Evolutionary conservation across 257 asterid genomes (phyloP).

Genomic region (Capsicum chinense): DNA sequence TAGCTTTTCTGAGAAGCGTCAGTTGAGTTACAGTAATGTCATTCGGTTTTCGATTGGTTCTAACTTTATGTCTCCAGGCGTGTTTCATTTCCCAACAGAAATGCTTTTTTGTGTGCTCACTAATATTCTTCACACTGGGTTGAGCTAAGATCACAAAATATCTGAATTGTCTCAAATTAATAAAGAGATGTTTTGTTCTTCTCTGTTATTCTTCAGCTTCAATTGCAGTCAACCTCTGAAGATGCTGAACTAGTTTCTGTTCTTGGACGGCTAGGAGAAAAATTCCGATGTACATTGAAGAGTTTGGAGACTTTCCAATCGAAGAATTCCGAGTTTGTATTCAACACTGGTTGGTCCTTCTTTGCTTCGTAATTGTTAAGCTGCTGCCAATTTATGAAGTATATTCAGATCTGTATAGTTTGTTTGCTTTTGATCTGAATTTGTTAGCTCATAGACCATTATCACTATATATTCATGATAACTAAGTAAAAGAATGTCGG

Average conservation of each 20-base stretch:
- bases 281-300: slow-evolving; percentile 57
- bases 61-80: background rate
- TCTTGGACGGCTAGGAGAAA: slow-evolving; percentile 62
- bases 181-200: background rate
- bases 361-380: slow-evolving; percentile 13
- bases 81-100: background rate
- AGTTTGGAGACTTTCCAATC: slow-evolving; percentile 67
- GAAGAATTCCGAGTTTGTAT: slow-evolving; percentile 78
- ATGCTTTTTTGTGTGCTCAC: background rate
- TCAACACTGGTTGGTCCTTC: slow-evolving; percentile 70
- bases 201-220: slow-evolving; percentile 53
- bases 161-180: background rate
- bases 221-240: slow-evolving; percentile 52
- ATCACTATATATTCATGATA: slow-evolving; percentile 5
- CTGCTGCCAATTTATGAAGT: background rate
- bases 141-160: background rate
- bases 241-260: slow-evolving; percentile 58
- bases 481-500: slow-evolving; percentile 18
- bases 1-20: slow-evolving; percentile 2
- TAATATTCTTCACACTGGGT: slow-evolving; percentile 13
- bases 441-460: background rate
- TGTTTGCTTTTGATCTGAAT: slow-evolving; percentile 12
- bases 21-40: slow-evolving; percentile 25
- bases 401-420: slow-evolving; percentile 16
- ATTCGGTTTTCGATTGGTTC: slow-evolving; percentile 19